phyloP scores from a whole-genome alignment of 75 land plant genomes.

The Picea sitchensis region DNA sequence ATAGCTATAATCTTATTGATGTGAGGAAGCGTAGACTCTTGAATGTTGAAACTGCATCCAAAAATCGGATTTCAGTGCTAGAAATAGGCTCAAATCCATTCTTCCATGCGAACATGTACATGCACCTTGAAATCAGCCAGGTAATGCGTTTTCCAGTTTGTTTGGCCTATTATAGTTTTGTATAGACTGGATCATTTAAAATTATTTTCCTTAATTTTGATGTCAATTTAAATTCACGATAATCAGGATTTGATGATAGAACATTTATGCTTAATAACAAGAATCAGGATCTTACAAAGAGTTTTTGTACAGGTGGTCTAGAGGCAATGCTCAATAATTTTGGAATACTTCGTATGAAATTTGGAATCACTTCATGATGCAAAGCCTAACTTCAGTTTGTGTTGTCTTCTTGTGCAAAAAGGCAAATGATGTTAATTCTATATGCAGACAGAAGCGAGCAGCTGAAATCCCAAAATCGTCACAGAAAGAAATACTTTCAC shows the following conservation, averaged over 20 bases:
- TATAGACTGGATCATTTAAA: neutral
- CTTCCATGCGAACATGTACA: conserved; percentile 98
- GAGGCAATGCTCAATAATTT: neutral
- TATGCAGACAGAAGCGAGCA: conserved; percentile 68
- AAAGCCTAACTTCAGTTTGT: conserved; percentile 8
- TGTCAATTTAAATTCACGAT: neutral
- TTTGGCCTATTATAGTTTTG: neutral
- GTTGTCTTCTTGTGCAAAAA: conserved; percentile 21
- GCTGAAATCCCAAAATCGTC: conserved; percentile 42
- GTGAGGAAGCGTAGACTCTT: conserved; percentile 39
- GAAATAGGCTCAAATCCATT: conserved; percentile 63
- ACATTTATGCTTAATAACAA: neutral
- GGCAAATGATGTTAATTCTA: conserved; percentile 81
- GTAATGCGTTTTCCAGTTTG: conserved; percentile 27
- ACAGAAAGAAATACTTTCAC: conserved; percentile 49
- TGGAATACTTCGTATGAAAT: neutral
- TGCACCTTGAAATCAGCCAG: conserved; percentile 76
- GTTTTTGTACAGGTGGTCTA: conserved; percentile 4
- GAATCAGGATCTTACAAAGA: neutral
- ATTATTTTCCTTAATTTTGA: neutral
- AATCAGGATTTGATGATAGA: neutral
- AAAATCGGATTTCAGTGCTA: conserved; percentile 46
- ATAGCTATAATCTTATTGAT: conserved; percentile 86
- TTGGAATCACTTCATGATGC: neutral
- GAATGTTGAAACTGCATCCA: conserved; percentile 91